Conservation (phyloP, 2,329 filamentous ascomycete species). For the Tolypocladium paradoxum region DNA sequence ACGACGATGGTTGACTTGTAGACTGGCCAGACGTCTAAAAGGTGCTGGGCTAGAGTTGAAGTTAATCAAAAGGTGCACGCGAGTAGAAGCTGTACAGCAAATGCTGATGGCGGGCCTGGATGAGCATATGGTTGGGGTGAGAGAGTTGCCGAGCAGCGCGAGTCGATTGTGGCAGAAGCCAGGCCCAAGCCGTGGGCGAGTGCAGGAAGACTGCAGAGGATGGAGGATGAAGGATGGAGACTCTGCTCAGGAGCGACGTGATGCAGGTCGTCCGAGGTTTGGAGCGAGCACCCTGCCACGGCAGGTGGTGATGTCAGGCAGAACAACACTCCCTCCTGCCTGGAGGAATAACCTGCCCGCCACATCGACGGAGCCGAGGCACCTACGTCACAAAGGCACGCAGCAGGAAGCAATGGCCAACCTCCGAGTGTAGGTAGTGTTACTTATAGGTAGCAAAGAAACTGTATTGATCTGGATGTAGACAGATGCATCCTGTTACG, state of each 20-base stretch:
- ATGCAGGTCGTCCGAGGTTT: not conserved
- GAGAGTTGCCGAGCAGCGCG: not conserved
- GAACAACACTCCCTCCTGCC: not conserved
- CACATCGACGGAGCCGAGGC: not conserved
- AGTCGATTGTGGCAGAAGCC: not conserved
- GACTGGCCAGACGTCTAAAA: slow-evolving; percentile 3
- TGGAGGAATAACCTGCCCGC: not conserved
- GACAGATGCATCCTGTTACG: slow-evolving; percentile 5
- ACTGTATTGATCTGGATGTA: slow-evolving; percentile 6
- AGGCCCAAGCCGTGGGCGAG: not conserved
- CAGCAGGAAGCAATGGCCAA: not conserved
- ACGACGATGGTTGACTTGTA: not conserved
- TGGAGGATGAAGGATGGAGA: not conserved
- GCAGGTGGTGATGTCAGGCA: not conserved
- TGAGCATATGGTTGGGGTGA: not conserved
- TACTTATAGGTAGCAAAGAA: too few relatives aligned
- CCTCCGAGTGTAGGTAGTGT: too few relatives aligned
- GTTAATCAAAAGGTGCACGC: not conserved
- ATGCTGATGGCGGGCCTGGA: not conserved
- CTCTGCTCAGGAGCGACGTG: not conserved
- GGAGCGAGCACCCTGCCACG: not conserved
- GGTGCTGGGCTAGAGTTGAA: slow-evolving; percentile 2
- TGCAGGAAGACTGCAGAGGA: not conserved
- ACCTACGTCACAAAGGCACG: not conserved
- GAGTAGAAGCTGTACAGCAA: not conserved